Evolutionary conservation across 805 yeast species (phyloP), one percentile per base, ranked within the genome.

Genomic region (Danielia reshetovae): DNA sequence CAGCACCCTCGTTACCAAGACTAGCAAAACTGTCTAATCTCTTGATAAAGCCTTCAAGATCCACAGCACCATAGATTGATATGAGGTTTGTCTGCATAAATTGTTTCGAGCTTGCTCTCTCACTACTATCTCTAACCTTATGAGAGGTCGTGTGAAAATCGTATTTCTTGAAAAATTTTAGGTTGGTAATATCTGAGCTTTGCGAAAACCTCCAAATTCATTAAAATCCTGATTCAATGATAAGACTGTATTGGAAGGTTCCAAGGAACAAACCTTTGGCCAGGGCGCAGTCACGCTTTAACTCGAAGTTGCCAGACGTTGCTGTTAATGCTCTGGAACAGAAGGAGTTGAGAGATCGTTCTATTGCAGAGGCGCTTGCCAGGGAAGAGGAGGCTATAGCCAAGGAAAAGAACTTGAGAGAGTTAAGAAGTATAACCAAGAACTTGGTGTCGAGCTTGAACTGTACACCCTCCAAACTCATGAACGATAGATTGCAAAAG

Each of bases 361-460:
- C 65, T n/a, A 41, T 66, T 29, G 67, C 69, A 2, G 70, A 64
- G 39, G 70, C 71, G 1, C 49, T 63, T n/a, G 70, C 70, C 6
- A 52, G 55, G 37, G 72, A 66, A 36, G 70, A 65, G 51, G 70
- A 60, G 39, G 61, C 59, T n/a, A 44, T 54, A 23, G 57, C 60
- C 12, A 58, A 45, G 32, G 59, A 62, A 25, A 62, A 61, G 38
- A 53, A 57, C 14, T 44, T 65, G 27, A 51, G 65, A 14, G 63
- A 63, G 39, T 52, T 61, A 36, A 59, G 54, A 36, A 40, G 46
- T 13, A 38, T 48, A 24, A 55, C 68, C 3, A 45, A 39, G 11
- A 49, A 47, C 4, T 43, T 54, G 32, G 57, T 67, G n/a, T 36
- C 51, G 5, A 45, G 53, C 9, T 59, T 67, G 38, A 66, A 65